phyloP scores from a whole-genome alignment of 2,329 filamentous ascomycete genomes.

The Trichoderma sp. region DNA sequence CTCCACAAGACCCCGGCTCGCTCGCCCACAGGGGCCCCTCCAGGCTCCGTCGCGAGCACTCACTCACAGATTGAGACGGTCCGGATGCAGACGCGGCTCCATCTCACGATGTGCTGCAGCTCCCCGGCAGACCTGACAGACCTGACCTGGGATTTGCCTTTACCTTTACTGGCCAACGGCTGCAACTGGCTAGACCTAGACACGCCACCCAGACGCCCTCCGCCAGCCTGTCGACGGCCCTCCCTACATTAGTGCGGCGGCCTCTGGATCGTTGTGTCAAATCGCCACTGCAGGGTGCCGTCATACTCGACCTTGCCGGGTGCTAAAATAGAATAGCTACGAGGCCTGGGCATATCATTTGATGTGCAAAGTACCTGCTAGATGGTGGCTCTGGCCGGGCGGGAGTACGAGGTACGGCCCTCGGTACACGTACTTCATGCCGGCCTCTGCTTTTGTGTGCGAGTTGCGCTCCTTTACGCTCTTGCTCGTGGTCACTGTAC shows the following conservation, averaged over 20 bases:
- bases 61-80: neutral
- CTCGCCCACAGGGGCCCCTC: neutral
- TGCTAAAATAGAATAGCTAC: neutral
- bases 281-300: slow-evolving; percentile 25
- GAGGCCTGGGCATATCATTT: neutral
- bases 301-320: slow-evolving; percentile 22
- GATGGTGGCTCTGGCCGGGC: neutral
- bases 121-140: slow-evolving; percentile 20
- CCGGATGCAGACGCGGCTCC: slow-evolving; percentile 22
- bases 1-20: neutral
- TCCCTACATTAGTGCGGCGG: slow-evolving; percentile 20
- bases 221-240: slow-evolving; percentile 17
- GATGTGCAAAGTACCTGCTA: neutral
- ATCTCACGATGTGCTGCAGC: slow-evolving; percentile 19
- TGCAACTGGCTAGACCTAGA: slow-evolving; percentile 8
- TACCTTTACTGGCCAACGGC: neutral
- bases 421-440: neutral
- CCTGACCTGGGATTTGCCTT: neutral
- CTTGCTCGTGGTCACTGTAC: neutral
- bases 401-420: neutral
- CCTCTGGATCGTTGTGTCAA: slow-evolving; percentile 18
- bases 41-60: neutral
- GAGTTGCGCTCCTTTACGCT: neutral
- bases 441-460: neutral
- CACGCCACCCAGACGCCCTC: slow-evolving; percentile 19